Conservation (phyloP, 768 basidiomycete genomes). For the Lentinula lateritia region DNA sequence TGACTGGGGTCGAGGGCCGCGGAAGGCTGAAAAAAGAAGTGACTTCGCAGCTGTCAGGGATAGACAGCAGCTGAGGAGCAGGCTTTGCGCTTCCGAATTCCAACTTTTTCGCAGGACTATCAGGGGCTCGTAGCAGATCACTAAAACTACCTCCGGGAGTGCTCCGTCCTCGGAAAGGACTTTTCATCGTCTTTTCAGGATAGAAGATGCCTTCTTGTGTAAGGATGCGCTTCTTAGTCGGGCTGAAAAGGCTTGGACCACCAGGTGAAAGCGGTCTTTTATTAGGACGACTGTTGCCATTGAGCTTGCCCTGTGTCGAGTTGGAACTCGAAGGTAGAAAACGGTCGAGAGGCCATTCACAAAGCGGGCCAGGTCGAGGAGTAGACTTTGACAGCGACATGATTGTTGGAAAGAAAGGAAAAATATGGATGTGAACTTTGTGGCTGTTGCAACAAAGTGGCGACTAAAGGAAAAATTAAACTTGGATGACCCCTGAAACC, state of each 20-base stretch:
- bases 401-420: slow-evolving; percentile 10
- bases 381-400: slow-evolving; percentile 9
- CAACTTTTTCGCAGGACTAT: slow-evolving; percentile 46
- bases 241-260: slow-evolving; percentile 42
- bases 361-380: slow-evolving; percentile 46
- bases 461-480: background rate
- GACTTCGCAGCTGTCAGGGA: background rate
- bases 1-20: slow-evolving; percentile 9
- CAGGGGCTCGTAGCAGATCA: slow-evolving; percentile 35
- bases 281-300: slow-evolving; percentile 27
- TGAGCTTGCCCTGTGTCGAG: slow-evolving; percentile 15
- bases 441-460: background rate
- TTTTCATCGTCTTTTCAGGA: slow-evolving; percentile 31
- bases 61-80: slow-evolving; percentile 8
- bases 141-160: slow-evolving; percentile 36
- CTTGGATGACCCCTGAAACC: background rate
- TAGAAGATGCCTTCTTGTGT: slow-evolving; percentile 44
- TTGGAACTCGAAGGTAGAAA: slow-evolving; percentile 37
- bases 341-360: slow-evolving; percentile 53
- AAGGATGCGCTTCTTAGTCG: slow-evolving; percentile 66
- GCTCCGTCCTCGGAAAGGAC: slow-evolving; percentile 24
- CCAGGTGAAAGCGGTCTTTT: slow-evolving; percentile 64
- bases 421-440: background rate
- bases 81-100: slow-evolving; percentile 36
- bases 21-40: background rate